Evolutionary conservation across 2,329 filamentous ascomycete genomes (phyloP).

Genomic region (Diplodia seriata): DNA sequence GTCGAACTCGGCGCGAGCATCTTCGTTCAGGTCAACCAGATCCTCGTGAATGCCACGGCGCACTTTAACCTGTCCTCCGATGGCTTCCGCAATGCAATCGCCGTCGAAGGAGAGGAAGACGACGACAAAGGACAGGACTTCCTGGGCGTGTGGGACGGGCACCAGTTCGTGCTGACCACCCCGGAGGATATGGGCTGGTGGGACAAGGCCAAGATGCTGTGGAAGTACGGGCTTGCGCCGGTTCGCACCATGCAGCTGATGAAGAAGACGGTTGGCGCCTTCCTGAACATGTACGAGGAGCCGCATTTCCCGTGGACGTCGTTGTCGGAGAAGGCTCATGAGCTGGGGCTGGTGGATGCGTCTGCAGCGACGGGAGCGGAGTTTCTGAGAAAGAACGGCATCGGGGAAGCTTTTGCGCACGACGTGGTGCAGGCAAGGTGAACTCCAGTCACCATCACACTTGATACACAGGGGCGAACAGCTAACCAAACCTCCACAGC

Average conservation of each 20-base stretch:
- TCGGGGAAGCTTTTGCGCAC: constrained; percentile 71
- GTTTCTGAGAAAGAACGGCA: constrained; percentile 71
- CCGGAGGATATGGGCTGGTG: constrained; percentile 73
- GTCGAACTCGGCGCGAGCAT: constrained; percentile 92
- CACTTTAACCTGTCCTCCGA: constrained; percentile 70
- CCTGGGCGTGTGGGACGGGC: constrained; percentile 85
- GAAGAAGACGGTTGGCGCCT: constrained; percentile 72
- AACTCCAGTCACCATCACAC: constrained; percentile 8
- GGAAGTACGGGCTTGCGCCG: constrained; percentile 84
- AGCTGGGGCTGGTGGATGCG: constrained; percentile 69
- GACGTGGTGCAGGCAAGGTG: constrained; percentile 81
- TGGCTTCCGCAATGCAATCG: constrained; percentile 51
- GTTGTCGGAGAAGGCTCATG: constrained; percentile 70
- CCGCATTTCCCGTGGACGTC: constrained; percentile 86
- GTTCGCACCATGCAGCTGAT: constrained; percentile 76
- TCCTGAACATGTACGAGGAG: constrained; percentile 79
- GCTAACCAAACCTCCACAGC: constrained; percentile 47
- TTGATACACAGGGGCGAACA: background rate
- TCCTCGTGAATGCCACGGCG: constrained; percentile 75
- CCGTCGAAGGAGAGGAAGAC: constrained; percentile 44
- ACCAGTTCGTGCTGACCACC: constrained; percentile 72
- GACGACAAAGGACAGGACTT: constrained; percentile 46
- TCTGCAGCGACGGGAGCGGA: constrained; percentile 77
- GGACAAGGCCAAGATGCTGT: constrained; percentile 79
- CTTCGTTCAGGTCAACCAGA: constrained; percentile 84